phyloP scores from a whole-genome alignment of 2,329 filamentous ascomycete species.

The Colletotrichum spinosum region DNA sequence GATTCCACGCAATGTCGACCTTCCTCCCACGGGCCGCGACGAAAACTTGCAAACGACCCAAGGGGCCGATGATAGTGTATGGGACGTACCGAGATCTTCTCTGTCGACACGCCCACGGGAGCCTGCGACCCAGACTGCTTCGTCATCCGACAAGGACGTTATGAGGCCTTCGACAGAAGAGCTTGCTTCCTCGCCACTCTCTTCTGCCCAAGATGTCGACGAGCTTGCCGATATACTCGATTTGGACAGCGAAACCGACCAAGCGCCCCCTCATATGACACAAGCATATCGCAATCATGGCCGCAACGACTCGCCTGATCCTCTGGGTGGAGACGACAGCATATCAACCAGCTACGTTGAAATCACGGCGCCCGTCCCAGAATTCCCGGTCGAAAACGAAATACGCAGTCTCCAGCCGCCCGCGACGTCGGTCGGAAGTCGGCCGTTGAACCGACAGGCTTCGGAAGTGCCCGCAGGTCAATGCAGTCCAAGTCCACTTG shows the following conservation, averaged over 20 bases:
- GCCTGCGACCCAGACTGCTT: neutral
- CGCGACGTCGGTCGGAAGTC: neutral
- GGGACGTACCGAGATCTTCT: constrained; percentile 51
- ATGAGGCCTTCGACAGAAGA: constrained; percentile 17
- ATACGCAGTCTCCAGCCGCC: constrained; percentile 5
- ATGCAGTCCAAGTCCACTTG: constrained; percentile 3
- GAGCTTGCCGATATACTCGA: constrained; percentile 40
- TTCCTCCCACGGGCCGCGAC: neutral
- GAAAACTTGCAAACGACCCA: constrained; percentile 27
- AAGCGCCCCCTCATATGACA: neutral
- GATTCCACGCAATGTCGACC: constrained; percentile 5
- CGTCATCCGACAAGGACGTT: neutral
- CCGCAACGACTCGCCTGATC: constrained; percentile 24
- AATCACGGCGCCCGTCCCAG: constrained; percentile 47
- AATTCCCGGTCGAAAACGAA: constrained; percentile 38
- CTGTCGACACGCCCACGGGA: neutral
- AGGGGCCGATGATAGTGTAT: constrained; percentile 43
- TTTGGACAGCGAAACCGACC: constrained; percentile 4
- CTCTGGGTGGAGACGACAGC: constrained; percentile 45
- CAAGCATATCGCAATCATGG: constrained; percentile 5
- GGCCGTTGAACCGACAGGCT: neutral
- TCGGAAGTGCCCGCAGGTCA: too few relatives aligned
- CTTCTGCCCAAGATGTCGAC: constrained; percentile 46
- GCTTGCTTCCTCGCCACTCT: constrained; percentile 49
- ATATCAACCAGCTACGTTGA: constrained; percentile 53